Conservation (phyloP, 257 asterid species). For the Leptodermis oblonga region DNA sequence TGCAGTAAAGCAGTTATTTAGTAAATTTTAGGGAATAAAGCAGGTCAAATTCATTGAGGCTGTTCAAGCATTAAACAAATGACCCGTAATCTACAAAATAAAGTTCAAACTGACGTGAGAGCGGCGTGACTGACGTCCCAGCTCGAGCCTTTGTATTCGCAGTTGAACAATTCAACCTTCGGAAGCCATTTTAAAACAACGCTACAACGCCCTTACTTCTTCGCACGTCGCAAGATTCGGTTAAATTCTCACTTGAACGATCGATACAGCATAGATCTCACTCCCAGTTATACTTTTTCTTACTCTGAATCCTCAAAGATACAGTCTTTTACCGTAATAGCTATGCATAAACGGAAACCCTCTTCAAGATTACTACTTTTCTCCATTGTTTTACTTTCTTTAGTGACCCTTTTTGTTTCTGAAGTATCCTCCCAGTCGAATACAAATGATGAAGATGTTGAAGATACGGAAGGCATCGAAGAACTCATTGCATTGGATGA, state of each 20-base stretch:
- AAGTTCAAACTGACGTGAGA: no score
- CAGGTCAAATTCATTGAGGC: no score
- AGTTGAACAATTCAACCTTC: not conserved
- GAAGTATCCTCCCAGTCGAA: conserved; percentile 20
- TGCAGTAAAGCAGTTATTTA: no score
- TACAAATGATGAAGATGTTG: conserved; percentile 29
- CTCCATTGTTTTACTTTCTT: conserved; percentile 41
- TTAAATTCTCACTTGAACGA: no score
- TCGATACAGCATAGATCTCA: conserved; percentile 4
- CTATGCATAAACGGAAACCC: conserved; percentile 42
- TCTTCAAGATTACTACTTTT: conserved; percentile 40
- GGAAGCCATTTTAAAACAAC: no score
- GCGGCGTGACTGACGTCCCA: conserved; percentile 8
- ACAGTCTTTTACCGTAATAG: conserved; percentile 18
- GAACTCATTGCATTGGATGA: conserved; percentile 82
- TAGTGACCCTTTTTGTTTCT: conserved; percentile 32
- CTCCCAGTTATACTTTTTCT: not conserved
- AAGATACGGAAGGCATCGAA: conserved; percentile 50
- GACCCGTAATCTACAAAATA: not conserved
- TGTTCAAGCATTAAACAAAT: no score
- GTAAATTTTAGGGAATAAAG: no score
- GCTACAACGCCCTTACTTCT: not conserved
- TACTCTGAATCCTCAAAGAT: conserved; percentile 7
- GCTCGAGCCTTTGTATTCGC: not conserved
- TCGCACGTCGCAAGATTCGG: not conserved